Evolutionary conservation across 345 rosid species (phyloP).

Genomic region (Nephelium lappaceum): DNA sequence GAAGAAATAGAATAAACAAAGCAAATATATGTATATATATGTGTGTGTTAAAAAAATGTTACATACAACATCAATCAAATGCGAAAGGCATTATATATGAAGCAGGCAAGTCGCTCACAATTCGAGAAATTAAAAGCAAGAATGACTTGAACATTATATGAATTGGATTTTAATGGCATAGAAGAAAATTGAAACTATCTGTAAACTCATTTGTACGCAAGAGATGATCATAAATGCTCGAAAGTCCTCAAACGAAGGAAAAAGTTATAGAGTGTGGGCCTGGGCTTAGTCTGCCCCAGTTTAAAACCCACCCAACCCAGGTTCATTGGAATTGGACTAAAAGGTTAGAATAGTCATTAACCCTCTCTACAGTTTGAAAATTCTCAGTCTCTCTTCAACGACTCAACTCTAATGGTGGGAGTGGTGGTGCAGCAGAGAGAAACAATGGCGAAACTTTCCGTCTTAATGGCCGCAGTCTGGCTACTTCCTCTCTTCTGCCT

Average conservation of each 20-base stretch:
- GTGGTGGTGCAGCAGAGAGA: not conserved
- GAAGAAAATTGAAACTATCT: not conserved
- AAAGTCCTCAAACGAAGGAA: not conserved
- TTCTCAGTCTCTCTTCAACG: not conserved
- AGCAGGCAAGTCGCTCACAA: not conserved
- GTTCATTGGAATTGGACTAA: not conserved
- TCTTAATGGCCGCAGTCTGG: constrained; percentile 30
- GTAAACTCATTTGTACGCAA: constrained; percentile 7
- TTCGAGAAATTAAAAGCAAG: not conserved
- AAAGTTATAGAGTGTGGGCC: not conserved
- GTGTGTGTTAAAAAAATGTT: not conserved
- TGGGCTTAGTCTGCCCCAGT: no score
- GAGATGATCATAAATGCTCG: not conserved
- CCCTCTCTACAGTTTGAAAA: not conserved
- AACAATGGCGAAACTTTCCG: constrained; percentile 27
- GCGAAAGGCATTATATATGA: not conserved
- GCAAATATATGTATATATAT: not conserved
- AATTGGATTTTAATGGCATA: not conserved
- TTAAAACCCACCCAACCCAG: not conserved
- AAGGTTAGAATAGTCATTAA: not conserved
- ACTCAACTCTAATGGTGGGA: not conserved
- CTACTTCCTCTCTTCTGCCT: constrained; percentile 43
- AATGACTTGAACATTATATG: not conserved
- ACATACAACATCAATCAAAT: no score
- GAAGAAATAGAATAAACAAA: not conserved